Base-by-base conservation (phyloP, 1,284 basidiomycete genomes). In the Fomitopsis palustris region DNA sequence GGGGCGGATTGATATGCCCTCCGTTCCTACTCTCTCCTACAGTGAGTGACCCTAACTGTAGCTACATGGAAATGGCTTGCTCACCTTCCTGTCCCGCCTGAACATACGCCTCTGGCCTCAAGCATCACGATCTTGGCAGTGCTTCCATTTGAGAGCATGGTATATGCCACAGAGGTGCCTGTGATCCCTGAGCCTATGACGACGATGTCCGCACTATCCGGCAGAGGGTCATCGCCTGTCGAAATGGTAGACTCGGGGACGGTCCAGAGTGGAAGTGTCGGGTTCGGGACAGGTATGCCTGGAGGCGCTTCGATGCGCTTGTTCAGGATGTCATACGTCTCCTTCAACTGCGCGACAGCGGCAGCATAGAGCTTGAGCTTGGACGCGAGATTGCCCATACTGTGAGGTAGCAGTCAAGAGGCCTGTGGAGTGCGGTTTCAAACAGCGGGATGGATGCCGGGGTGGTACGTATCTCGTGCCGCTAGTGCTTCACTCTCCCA, bases 181-280 rank as follows among this genome's bases (percentile, higher is more conserved):
- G 88, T 87, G 56, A 90, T 87, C 0, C 88, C 88, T 19, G 86
- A 88, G 3, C 88, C 88, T 62, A 90, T 80, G 60, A 90, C 75
- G 9, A 90, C 82, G 12, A 88, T 69, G 64, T 90, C 87, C 2
- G 79, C 87, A 62, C 81, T 71, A 0, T 69, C 64, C 1, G 85
- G 84, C 4, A 85, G 59, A 3, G 74, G 69, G 7, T 75, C 70
- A 2, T 57, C 35, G 55, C 80, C 72, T 1, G 69, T 67, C 2
- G 84, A 76, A 39, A 88, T 79, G 5, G 77, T 71, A 3, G 85
- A 78, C 0, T 76, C 73, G 1, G 86, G 86, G 10, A 77, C 70
- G 29, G 79, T 80, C 88, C 87, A 90, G 69, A 85, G 87, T 0
- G 87, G 75, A 19, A 70, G 69, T 0, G 79, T 81, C 0, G 86